Base-by-base conservation (phyloP, 1,284 basidiomycete species). In the Trametes sp. region DNA sequence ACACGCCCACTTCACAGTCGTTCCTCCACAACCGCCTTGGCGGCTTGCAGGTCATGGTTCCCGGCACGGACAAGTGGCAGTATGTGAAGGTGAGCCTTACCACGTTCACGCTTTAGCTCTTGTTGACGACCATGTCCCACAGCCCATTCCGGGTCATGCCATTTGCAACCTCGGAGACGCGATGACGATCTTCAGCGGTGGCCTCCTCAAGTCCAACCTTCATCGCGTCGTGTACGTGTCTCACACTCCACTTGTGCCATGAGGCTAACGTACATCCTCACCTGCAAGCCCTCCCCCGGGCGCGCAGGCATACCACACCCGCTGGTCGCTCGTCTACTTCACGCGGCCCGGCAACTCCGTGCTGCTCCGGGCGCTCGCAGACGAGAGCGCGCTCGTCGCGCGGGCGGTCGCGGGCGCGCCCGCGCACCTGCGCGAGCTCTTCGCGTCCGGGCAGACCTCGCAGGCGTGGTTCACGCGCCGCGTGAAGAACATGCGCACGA, bases 21-120 rank as follows among this genome's bases (percentile, higher is more conserved):
- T 85, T 89, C 74, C 76, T 90, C 46, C 86, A 88, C 72, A 91
- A 90, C 70, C 83, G 82, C 19, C 80, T 90, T 0, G 89, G 89
- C 4, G 90, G 89, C 0, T 76, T 92, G 5, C 90, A 92, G 68
- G 88, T 92, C 1, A 77, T 90, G n/a, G 80, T 82, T 2, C 87
- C 88, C 0, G 85, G 84, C 4, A 74, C 81, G 3, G 80, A 85
- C 23, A 72, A 80, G 26, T 92, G 89, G 89, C 83, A 83, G 67
- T 92, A 90, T 64, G 80, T 91, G 62, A 83, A 84, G 78, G 87
- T 86, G n/a, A n/a, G n/a, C n/a, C n/a, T n/a, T n/a, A n/a, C n/a
- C n/a, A n/a, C n/a, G n/a, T n/a, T n/a, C n/a, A n/a, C n/a, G n/a
- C n/a, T n/a, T n/a, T n/a, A n/a, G n/a, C n/a, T n/a, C n/a, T n/a